phyloP scores from a whole-genome alignment of 2,329 filamentous ascomycete species.

The Neofusicoccum sp. region DNA sequence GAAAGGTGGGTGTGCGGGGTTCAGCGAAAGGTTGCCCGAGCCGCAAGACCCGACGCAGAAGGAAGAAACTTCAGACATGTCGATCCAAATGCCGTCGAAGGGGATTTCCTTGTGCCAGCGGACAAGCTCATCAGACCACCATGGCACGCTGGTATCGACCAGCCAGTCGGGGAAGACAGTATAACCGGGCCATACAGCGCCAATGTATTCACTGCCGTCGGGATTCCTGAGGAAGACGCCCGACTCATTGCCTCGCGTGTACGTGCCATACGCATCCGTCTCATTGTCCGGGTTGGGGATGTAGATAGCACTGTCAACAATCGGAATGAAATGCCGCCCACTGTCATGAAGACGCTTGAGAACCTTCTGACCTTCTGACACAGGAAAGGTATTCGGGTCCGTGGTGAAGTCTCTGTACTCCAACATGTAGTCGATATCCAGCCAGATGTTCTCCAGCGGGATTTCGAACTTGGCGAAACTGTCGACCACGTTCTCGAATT shows the following conservation, averaged over 20 bases:
- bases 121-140: conserved; percentile 60
- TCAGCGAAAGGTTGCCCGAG: conserved; percentile 63
- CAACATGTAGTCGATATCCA: conserved; percentile 58
- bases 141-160: conserved; percentile 60
- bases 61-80: conserved; percentile 64
- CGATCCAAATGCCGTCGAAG: conserved; percentile 58
- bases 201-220: conserved; percentile 58
- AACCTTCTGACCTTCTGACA: conserved; percentile 54
- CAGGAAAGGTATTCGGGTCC: conserved; percentile 56
- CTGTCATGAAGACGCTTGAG: conserved; percentile 55
- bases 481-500: conserved; percentile 61
- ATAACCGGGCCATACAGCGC: conserved; percentile 60
- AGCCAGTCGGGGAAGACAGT: conserved; percentile 66
- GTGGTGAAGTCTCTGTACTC: conserved; percentile 62
- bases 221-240: conserved; percentile 57
- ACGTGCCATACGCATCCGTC: conserved; percentile 59
- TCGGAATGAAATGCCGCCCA: conserved; percentile 62
- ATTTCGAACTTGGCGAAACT: conserved; percentile 59
- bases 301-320: conserved; percentile 68
- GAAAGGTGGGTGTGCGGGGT: conserved; percentile 70
- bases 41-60: conserved; percentile 76
- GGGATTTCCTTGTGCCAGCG: conserved; percentile 56
- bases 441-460: conserved; percentile 53
- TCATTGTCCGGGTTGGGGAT: conserved; percentile 70
- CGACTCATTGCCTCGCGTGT: conserved; percentile 52